These are phyloP conservation scores for Acacia acuminata DNA, from an alignment of 306 rosid genomes.

Conservation along the genomic window DNA sequence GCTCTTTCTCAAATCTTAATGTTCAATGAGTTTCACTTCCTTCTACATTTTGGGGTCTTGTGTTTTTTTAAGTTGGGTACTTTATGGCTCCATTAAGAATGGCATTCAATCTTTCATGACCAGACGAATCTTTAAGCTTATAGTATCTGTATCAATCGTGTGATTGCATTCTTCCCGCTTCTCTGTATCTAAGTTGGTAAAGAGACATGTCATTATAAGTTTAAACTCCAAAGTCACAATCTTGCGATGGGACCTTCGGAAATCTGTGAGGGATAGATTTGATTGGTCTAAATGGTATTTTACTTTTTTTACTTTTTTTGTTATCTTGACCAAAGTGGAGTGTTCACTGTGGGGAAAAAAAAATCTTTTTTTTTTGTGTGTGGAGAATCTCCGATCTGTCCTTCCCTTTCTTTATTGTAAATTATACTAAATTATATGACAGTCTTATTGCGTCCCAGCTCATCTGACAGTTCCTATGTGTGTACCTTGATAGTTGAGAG, in stretches of 20 bases:
- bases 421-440: background rate
- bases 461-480: constrained; percentile 24
- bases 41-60: background rate
- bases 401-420: constrained; percentile 32
- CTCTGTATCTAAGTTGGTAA: background rate
- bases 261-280: background rate
- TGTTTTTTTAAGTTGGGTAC: background rate
- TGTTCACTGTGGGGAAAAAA: constrained; percentile 20
- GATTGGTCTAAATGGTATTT: constrained; percentile 20
- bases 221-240: background rate
- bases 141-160: background rate
- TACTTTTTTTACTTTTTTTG: background rate
- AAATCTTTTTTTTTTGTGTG: constrained; percentile 13
- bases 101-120: background rate
- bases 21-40: background rate
- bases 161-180: background rate
- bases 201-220: background rate
- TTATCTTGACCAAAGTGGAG: background rate
- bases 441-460: constrained; percentile 43
- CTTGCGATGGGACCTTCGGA: background rate
- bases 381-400: constrained; percentile 26
- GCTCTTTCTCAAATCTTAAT: background rate
- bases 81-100: background rate
- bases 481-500: constrained; percentile 13
- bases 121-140: background rate